Conservation (phyloP, 257 asterid genomes). For the Apocynum venetum region DNA sequence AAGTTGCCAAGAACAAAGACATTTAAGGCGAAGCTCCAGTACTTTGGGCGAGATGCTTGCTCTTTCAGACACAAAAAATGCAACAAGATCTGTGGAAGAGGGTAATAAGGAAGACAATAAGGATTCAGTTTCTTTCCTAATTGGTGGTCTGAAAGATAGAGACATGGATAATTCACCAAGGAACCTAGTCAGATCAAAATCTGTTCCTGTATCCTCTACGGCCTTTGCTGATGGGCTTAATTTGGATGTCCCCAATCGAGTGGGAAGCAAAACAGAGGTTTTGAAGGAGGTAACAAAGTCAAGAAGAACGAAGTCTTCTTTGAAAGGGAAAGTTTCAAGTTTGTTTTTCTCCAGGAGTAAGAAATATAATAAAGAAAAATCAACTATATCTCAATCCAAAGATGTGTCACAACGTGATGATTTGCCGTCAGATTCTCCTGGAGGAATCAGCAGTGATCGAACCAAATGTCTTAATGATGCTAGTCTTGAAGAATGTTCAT, state of each 20-base stretch:
- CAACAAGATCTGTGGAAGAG: slow-evolving; percentile 33
- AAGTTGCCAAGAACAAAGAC: slow-evolving; percentile 64
- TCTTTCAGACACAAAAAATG: slow-evolving; percentile 72
- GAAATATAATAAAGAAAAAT: slow-evolving; percentile 47
- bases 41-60: slow-evolving; percentile 99
- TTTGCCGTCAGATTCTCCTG: slow-evolving; percentile 23
- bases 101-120: slow-evolving; percentile 35
- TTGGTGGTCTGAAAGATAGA: slow-evolving; percentile 31
- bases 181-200: slow-evolving; percentile 76
- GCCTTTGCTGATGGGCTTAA: slow-evolving; percentile 41
- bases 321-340: slow-evolving; percentile 77
- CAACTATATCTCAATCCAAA: slow-evolving; percentile 32
- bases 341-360: slow-evolving; percentile 75
- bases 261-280: slow-evolving; percentile 32
- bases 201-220: slow-evolving; percentile 72
- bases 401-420: slow-evolving; percentile 24
- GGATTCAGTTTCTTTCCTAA: slow-evolving; percentile 26
- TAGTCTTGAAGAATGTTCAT: slow-evolving; percentile 19
- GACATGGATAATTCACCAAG: slow-evolving; percentile 38
- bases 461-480: slow-evolving; percentile 21
- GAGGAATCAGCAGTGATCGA: slow-evolving; percentile 21
- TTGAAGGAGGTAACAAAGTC: slow-evolving; percentile 43
- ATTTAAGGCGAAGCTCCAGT: slow-evolving; percentile 60
- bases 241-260: slow-evolving; percentile 31
- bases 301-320: slow-evolving; percentile 56